Percentiles rank a stretch among this genome's conserved stretches.
Conservation (phyloP, 2,329 filamentous ascomycete genomes). For the Clonostachys sp. region DNA sequence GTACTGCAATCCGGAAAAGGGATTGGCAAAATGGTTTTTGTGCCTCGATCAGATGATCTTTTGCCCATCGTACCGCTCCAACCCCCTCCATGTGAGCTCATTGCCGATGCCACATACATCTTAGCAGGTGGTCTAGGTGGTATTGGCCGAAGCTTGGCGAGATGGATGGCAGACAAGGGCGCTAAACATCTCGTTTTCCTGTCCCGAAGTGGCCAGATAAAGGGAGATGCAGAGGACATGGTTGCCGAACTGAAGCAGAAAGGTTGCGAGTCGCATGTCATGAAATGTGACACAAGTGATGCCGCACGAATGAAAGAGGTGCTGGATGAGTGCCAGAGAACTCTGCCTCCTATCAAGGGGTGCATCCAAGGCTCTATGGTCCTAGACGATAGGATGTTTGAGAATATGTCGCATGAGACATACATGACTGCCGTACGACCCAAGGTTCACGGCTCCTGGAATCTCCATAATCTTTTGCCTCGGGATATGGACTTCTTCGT, state of each 20-base stretch:
- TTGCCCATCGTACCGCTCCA: no score
- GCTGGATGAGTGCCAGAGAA: no score
- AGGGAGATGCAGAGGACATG: no score
- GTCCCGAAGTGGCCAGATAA: slow-evolving; percentile 4
- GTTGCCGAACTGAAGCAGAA: no score
- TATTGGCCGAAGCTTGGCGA: slow-evolving; percentile 7
- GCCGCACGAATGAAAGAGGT: no score
- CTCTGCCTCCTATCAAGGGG: slow-evolving; percentile 17
- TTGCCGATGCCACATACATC: slow-evolving; percentile 8
- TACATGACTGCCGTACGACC: slow-evolving; percentile 16
- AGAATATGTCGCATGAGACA: slow-evolving; percentile 24
- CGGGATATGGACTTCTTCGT: slow-evolving; percentile 30
- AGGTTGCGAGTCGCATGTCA: no score
- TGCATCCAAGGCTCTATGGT: slow-evolving; percentile 30
- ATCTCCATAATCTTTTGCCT: slow-evolving; percentile 11
- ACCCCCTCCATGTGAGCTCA: no score
- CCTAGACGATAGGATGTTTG: slow-evolving; percentile 11
- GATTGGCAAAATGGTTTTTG: no score
- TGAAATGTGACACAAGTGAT: no score
- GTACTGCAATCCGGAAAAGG: no score
- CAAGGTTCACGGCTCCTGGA: slow-evolving; percentile 24
- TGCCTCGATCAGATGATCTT: no score
- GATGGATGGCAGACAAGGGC: slow-evolving; percentile 11
- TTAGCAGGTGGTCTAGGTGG: slow-evolving; percentile 10
- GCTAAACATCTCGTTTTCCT: slow-evolving; percentile 16